These are phyloP conservation scores for Leucocoprinus sp. DNA, from an alignment of 768 basidiomycete species.

Conservation along the genomic window DNA sequence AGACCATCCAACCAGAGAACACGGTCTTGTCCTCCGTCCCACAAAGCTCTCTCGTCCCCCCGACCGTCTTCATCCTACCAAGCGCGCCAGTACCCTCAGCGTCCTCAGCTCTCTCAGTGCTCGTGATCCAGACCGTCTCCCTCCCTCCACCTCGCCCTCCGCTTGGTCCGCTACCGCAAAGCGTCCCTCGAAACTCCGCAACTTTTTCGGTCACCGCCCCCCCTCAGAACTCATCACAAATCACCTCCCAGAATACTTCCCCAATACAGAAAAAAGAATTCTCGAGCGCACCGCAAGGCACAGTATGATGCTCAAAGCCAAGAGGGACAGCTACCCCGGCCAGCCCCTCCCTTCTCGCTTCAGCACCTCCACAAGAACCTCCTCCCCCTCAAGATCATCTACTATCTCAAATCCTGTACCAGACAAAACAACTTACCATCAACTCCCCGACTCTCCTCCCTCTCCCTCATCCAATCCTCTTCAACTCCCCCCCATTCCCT, in stretches of 20 bases:
- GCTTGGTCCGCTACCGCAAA: conserved; percentile 32
- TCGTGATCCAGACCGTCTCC: conserved; percentile 36
- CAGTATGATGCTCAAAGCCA: conserved; percentile 63
- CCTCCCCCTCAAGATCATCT: conserved; percentile 37
- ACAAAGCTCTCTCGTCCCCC: conserved; percentile 28
- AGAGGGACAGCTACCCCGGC: conserved; percentile 43
- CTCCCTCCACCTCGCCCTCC: conserved; percentile 21
- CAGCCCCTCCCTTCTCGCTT: conserved; percentile 46
- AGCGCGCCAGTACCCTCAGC: conserved; percentile 92
- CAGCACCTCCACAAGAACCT: conserved; percentile 53
- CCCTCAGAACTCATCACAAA: conserved; percentile 95
- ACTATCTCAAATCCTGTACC: conserved; percentile 38
- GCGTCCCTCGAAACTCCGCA: conserved; percentile 69
- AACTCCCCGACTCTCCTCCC: no score
- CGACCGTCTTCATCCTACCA: conserved; percentile 23
- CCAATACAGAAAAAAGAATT: conserved; percentile 84
- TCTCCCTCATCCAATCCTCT: conserved; percentile 29
- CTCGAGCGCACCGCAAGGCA: conserved; percentile 82
- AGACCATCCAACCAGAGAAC: conserved; percentile 71
- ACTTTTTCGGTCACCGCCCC: conserved; percentile 97
- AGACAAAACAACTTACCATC: conserved; percentile 24
- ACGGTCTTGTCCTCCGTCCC: conserved; percentile 65
- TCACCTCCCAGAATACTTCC: conserved; percentile 94
- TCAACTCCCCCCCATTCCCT: conserved; percentile 72
- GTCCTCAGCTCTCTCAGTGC: conserved; percentile 92